phyloP scores from a whole-genome alignment of 1,284 basidiomycete genomes.

The Gymnopus androsaceus region DNA sequence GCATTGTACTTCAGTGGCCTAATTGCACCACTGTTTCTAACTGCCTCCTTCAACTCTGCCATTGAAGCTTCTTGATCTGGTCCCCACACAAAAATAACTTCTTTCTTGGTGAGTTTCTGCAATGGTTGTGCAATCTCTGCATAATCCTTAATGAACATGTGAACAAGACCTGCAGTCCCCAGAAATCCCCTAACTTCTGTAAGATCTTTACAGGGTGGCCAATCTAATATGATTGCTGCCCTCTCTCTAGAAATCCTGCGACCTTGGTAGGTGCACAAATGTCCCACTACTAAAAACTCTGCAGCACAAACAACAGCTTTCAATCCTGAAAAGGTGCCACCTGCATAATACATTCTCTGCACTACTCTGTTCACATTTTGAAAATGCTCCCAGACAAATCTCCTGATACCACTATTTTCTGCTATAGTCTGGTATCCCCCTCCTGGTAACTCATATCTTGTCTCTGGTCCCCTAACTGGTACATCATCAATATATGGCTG shows the following conservation, averaged over 20 bases:
- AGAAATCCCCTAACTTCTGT: slow-evolving; percentile 27
- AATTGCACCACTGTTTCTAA: slow-evolving; percentile 25
- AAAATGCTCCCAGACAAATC: too few species aligned
- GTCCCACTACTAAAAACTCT: slow-evolving; percentile 28
- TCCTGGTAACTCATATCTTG: slow-evolving; percentile 21
- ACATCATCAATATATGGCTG: slow-evolving; percentile 35
- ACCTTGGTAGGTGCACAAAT: slow-evolving; percentile 30
- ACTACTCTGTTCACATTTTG: slow-evolving; percentile 29
- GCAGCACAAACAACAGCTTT: slow-evolving; percentile 16
- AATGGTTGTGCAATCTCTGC: slow-evolving; percentile 19
- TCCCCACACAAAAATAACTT: slow-evolving; percentile 24
- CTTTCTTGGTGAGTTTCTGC: slow-evolving; percentile 17
- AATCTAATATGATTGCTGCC: slow-evolving; percentile 5
- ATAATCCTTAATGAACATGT: slow-evolving; percentile 26
- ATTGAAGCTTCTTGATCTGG: slow-evolving; percentile 23
- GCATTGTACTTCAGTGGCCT: slow-evolving; percentile 16
- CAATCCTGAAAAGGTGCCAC: slow-evolving; percentile 27
- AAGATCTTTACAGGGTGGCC: slow-evolving; percentile 20
- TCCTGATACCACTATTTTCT: slow-evolving; percentile 32
- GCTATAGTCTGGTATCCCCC: slow-evolving; percentile 26
- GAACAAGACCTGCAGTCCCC: slow-evolving; percentile 20
- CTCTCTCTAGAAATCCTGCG: slow-evolving; percentile 22
- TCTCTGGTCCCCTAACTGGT: slow-evolving; percentile 24
- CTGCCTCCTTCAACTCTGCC: slow-evolving; percentile 26
- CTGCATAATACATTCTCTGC: slow-evolving; percentile 26